A percentile compares a stretch with the other conserved stretches of the same genome.
These are phyloP conservation scores for Penicillium sp. DNA, from an alignment of 2,329 filamentous ascomycete genomes.

Conservation along the genomic window DNA sequence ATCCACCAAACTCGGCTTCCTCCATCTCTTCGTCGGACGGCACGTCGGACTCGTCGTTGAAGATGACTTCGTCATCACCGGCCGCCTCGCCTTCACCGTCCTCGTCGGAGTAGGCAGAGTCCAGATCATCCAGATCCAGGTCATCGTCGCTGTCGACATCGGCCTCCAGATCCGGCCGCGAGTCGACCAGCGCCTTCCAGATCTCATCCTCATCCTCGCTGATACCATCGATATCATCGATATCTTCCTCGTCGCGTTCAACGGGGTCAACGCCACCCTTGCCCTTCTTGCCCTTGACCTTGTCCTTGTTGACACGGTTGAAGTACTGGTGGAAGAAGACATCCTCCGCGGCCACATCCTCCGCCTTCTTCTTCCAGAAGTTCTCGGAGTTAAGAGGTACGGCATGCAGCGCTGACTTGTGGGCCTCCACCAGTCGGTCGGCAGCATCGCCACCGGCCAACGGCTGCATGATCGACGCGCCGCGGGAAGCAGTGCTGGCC, in stretches of 20 bases:
- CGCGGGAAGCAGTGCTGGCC: conserved; percentile 59
- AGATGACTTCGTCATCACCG: conserved; percentile 46
- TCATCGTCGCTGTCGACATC: conserved; percentile 55
- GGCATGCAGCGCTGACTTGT: conserved; percentile 54
- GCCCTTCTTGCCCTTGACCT: conserved; percentile 51
- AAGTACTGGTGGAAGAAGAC: conserved; percentile 99
- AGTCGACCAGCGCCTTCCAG: conserved; percentile 84
- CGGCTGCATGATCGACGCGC: conserved; percentile 94
- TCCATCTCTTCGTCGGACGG: conserved; percentile 44
- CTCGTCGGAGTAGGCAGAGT: conserved; percentile 50
- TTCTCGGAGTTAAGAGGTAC: conserved; percentile 75
- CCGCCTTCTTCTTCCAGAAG: conserved; percentile 88
- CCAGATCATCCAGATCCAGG: conserved; percentile 53
- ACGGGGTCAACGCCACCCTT: conserved; percentile 48
- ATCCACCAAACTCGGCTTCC: conserved; percentile 48
- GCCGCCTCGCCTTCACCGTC: conserved; percentile 41
- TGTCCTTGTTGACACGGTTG: conserved; percentile 63
- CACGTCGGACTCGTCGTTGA: conserved; percentile 46
- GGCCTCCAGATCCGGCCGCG: conserved; percentile 70
- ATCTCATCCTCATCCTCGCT: conserved; percentile 73
- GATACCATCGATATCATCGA: conserved; percentile 47
- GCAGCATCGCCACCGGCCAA: conserved; percentile 61
- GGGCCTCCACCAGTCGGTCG: conserved; percentile 57
- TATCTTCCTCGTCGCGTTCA: conserved; percentile 40
- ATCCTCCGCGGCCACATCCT: conserved; percentile 84